A percentile compares a stretch with the other conserved stretches of the same genome.
These are phyloP conservation scores for Jatropha curcas DNA, from an alignment of 345 rosid species.

Conservation along the genomic window DNA sequence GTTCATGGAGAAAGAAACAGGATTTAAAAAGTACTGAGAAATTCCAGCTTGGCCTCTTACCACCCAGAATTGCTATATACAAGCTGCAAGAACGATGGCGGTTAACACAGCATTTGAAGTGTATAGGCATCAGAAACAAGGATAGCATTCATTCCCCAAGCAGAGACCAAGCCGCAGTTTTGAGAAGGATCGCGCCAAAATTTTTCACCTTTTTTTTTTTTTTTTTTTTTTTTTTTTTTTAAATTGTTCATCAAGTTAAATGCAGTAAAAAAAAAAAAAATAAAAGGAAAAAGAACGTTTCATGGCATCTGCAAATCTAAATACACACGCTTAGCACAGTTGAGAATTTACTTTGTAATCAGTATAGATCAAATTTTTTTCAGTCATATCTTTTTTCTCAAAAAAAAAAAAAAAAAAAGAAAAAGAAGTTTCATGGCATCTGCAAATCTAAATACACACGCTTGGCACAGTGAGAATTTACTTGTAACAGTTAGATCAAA, in stretches of 20 bases:
- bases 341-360: too few relatives aligned
- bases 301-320: background rate
- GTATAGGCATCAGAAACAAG: background rate
- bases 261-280: background rate
- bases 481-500: constrained; percentile 14
- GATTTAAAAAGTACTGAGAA: background rate
- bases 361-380: too few relatives aligned
- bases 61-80: constrained; percentile 5
- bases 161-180: constrained; percentile 21
- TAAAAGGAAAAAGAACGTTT: background rate
- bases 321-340: too few relatives aligned
- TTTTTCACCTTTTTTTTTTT: too few relatives aligned
- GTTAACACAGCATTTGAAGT: background rate
- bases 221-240: constrained; percentile 22
- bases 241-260: constrained; percentile 15
- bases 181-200: constrained; percentile 9
- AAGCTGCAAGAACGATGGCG: constrained; percentile 21
- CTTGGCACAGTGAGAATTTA: background rate
- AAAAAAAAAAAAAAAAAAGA: too few relatives aligned
- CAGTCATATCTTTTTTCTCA: too few relatives aligned
- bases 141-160: constrained; percentile 1
- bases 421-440: too few relatives aligned
- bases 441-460: too few relatives aligned
- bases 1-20: constrained; percentile 44
- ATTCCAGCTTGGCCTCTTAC: constrained; percentile 14